Conservation (phyloP, 2,329 filamentous ascomycete genomes). For the Tolypocladium tropicale region DNA sequence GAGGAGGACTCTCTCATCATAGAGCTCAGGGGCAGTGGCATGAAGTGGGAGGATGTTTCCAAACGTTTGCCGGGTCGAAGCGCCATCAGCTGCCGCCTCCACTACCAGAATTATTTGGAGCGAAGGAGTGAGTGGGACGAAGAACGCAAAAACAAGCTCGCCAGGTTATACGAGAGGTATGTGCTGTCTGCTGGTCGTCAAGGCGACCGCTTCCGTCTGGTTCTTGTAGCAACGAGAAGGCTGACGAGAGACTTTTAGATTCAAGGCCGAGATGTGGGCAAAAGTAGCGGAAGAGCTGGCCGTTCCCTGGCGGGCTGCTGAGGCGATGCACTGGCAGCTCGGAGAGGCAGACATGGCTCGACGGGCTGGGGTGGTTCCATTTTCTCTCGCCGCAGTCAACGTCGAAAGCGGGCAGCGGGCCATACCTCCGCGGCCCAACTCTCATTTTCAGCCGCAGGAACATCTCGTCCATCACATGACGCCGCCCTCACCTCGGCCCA, state of each 20-base stretch:
- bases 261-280: slow-evolving; percentile 97
- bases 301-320: slow-evolving; percentile 88
- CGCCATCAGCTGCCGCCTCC: slow-evolving; percentile 85
- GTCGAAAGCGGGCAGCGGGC: slow-evolving; percentile 30
- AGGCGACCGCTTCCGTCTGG: too few relatives aligned
- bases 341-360: slow-evolving; percentile 90
- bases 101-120: slow-evolving; percentile 97
- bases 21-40: slow-evolving; percentile 75
- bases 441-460: slow-evolving; percentile 37
- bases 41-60: slow-evolving; percentile 99
- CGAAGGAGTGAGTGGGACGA: slow-evolving; percentile 92
- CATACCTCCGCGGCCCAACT: slow-evolving; percentile 26
- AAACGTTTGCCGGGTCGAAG: slow-evolving; percentile 83
- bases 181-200: slow-evolving; percentile 13
- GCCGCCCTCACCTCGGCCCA: slow-evolving; percentile 27
- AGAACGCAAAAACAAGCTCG: slow-evolving; percentile 94
- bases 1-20: slow-evolving; percentile 94
- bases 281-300: slow-evolving; percentile 92
- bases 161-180: slow-evolving; percentile 89
- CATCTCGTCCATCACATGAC: slow-evolving; percentile 31
- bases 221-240: background rate
- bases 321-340: slow-evolving; percentile 97
- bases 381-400: slow-evolving; percentile 54
- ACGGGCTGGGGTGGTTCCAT: slow-evolving; percentile 80
- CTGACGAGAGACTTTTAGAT: slow-evolving; percentile 42